Percentiles rank a stretch among this genome's conserved stretches.
phyloP scores from a whole-genome alignment of 441 rosid species.

The Geranium incanum region DNA sequence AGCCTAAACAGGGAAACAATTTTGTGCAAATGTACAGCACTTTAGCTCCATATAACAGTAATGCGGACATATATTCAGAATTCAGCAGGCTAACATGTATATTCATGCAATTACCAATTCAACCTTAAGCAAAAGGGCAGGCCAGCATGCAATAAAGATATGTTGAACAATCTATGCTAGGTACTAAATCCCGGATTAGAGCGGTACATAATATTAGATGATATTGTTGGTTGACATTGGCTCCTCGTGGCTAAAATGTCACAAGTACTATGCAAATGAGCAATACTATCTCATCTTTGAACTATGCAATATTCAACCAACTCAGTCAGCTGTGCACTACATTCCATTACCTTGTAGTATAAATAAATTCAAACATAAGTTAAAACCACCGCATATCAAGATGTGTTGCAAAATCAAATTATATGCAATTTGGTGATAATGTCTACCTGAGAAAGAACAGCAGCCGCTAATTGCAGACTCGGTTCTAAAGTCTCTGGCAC shows the following conservation, averaged over 20 bases:
- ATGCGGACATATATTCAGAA: no score
- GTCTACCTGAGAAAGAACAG: conserved; percentile 91
- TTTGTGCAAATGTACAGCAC: background rate
- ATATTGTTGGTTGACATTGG: no score
- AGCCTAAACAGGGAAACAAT: conserved; percentile 39
- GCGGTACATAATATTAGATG: no score
- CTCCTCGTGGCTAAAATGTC: no score
- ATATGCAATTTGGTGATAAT: conserved; percentile 8
- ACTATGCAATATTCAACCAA: background rate
- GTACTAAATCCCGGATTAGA: no score
- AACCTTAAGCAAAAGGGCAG: background rate
- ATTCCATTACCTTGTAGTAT: background rate
- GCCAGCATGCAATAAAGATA: background rate
- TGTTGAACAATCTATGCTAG: background rate
- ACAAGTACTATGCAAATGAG: no score
- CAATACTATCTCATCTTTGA: no score
- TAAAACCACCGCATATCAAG: background rate
- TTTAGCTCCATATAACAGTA: background rate
- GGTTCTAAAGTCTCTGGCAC: conserved; percentile 98
- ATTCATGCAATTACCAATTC: background rate
- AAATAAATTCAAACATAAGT: background rate
- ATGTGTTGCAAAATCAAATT: conserved; percentile 8
- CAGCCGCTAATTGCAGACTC: conserved; percentile 96
- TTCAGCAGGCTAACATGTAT: background rate
- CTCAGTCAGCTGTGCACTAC: background rate